These are phyloP conservation scores for Penicillium sclerotiorum DNA, from an alignment of 2,329 filamentous ascomycete species.

Conservation along the genomic window DNA sequence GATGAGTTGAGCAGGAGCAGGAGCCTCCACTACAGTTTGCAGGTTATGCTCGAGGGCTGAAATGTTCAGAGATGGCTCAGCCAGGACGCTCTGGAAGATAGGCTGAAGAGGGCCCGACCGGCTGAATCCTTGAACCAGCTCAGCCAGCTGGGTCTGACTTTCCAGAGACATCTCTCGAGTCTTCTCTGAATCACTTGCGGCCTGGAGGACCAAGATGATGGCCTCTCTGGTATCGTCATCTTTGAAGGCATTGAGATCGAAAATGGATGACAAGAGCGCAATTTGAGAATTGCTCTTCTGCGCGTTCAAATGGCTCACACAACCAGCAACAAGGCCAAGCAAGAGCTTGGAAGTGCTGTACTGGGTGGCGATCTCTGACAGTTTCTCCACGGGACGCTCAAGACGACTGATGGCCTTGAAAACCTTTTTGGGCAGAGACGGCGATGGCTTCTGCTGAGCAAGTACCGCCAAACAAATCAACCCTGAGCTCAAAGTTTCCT, in stretches of 20 bases:
- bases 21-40: constrained; percentile 67
- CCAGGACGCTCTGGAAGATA: constrained; percentile 68
- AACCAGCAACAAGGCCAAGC: constrained; percentile 41
- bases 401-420: constrained; percentile 55
- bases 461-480: constrained; percentile 80
- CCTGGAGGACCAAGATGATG: constrained; percentile 37
- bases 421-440: constrained; percentile 69
- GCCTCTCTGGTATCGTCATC: constrained; percentile 33
- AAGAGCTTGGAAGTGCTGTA: constrained; percentile 39
- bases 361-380: constrained; percentile 38
- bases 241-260: constrained; percentile 36
- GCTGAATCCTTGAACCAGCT: constrained; percentile 67
- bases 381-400: constrained; percentile 33
- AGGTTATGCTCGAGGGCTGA: constrained; percentile 75
- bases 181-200: constrained; percentile 52
- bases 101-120: constrained; percentile 62
- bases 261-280: constrained; percentile 44
- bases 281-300: constrained; percentile 47
- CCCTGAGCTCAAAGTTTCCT: constrained; percentile 71
- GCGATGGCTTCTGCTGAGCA: constrained; percentile 74
- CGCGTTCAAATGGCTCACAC: constrained; percentile 35
- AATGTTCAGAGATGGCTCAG: constrained; percentile 70
- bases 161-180: constrained; percentile 40
- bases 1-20: constrained; percentile 53
- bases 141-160: constrained; percentile 65